Base-by-base conservation (phyloP, 257 asterid species). In the Avicennia marina region DNA sequence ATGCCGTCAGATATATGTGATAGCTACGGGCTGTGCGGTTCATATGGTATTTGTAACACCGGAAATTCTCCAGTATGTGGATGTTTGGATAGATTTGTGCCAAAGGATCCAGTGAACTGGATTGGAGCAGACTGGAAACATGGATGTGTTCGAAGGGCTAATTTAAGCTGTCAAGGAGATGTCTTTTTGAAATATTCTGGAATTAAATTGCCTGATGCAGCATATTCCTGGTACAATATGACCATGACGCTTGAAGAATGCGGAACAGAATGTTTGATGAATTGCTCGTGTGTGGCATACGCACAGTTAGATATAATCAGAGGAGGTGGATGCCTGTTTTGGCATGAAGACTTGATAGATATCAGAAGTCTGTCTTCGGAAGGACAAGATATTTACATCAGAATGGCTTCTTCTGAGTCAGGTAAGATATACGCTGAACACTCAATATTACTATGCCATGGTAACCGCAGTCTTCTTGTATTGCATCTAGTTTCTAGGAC, bases 241-340 rank as follows among this genome's bases (percentile, higher is more conserved):
- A 67, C 29, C 26, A 66, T 66, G 47, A 41, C 60, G n/a, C 72
- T 71, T 9, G 70, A 36, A 21, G 86, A 75, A 10, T 75, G 89
- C 33, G 19, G 34, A 53, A 51, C 6, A 1, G 54, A 40, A 52
- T 81, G 89, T 53, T 60, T 15, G 27, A 52, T 21, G 41, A 74
- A 78, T n/a, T 75, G 89, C 27, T 44, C 57, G 5, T 82, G 86
- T 41, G 60, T 47, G 53, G 85, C 86, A 0, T 82, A 73, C 46
- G 32, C 56, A 36, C 63, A 60, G 58, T 40, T 71, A 44, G 69
- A 75, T 50, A 46, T 76, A 2, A 47, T 70, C 10, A 27, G 63
- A 29, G 50, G 17, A 33, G 33, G 73, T 63, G 86, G 86, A 11
- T 79, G 86, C 73, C 20, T 79, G 76, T 42, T 56, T 53, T 76